Evolutionary conservation across 2,329 filamentous ascomycete genomes (phyloP).

Genomic region (Fusarium falciforme): DNA sequence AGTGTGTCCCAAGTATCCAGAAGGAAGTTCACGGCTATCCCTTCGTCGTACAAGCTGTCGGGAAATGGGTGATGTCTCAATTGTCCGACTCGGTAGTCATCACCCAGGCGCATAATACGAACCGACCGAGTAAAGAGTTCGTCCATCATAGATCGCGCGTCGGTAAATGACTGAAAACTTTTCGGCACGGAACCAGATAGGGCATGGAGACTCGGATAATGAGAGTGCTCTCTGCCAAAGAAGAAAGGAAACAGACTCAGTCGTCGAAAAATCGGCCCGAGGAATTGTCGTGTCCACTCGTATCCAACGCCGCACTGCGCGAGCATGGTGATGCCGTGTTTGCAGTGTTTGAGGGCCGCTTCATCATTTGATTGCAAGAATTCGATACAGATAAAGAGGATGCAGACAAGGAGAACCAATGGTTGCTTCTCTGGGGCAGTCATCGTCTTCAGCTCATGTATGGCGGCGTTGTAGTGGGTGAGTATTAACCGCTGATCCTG

Average conservation of each 20-base stretch:
- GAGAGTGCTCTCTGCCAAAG: not conserved
- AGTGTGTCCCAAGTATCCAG: not conserved
- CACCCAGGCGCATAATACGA: not conserved
- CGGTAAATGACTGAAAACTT: not conserved
- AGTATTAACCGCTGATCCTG: not conserved
- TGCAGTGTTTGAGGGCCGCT: conserved; percentile 1
- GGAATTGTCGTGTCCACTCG: not conserved
- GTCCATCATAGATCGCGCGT: conserved; percentile 2
- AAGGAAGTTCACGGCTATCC: not conserved
- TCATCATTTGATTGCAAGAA: not conserved
- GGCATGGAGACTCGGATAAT: not conserved
- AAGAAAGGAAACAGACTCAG: conserved; percentile 1
- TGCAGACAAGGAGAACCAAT: conserved; percentile 1
- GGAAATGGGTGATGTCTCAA: not conserved
- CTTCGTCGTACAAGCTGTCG: not conserved
- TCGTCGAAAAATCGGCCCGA: not conserved
- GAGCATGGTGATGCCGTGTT: conserved; percentile 4
- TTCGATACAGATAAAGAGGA: conserved; percentile 12
- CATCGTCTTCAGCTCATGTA: not conserved
- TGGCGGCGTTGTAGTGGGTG: conserved; percentile 3
- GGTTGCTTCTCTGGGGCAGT: not conserved
- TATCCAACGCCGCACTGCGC: not conserved
- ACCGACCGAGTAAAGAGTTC: not conserved
- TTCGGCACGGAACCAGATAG: not conserved
- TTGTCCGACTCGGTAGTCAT: not conserved